Evolutionary conservation across 805 yeast species (phyloP), one percentile per base, ranked within the genome.

Genomic region (Kodamaea hsintzibuensis): DNA sequence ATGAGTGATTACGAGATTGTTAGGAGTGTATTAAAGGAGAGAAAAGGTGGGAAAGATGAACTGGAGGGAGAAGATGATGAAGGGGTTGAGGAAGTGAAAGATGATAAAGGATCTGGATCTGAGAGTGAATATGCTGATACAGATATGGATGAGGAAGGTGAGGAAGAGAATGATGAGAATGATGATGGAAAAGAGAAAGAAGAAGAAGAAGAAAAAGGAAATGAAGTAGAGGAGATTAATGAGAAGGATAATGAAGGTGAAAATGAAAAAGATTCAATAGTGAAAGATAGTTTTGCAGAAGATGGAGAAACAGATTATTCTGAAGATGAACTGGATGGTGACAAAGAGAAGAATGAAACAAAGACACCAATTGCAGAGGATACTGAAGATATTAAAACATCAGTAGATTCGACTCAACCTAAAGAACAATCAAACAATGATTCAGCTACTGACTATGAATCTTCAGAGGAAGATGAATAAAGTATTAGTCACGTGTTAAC

Each of bases 201-300:
- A 17, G 55, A 54, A 27, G 55, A 37, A 6, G 58, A 57, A 27
- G 55, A 49, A 22, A 39, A 30, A n/a, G 33, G 33, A 50, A 10
- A 17, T 22, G 38, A 18, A 27, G 47, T 16, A n/a, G 51, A 16
- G 19, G 42, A 35, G 14, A 7, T 18, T 40, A 48, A 30, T 3
- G 51, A 38, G 47, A 10, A 14, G 4, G 49, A 39, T 25, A 27
- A 33, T 30, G 37, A 50, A 10, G 19, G 14, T 43, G 17, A 39
- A 46, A 13, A 17, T 17, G 39, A 19, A n/a, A 42, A 6, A 22
- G 33, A 30, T 22, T 45, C 43, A 3, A 37, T 47, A 5, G 39
- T 38, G 8, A 37, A 42, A 14, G 48, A 39, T 22, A 42, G 46
- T 19, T 22, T 42, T 14, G 39, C 14, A 30, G 46, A 37, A 25